Evolutionary conservation across 371 early-diverging fungal genomes (phyloP), one percentile per base, ranked within the genome.

Genomic region (Mortierella sp.): DNA sequence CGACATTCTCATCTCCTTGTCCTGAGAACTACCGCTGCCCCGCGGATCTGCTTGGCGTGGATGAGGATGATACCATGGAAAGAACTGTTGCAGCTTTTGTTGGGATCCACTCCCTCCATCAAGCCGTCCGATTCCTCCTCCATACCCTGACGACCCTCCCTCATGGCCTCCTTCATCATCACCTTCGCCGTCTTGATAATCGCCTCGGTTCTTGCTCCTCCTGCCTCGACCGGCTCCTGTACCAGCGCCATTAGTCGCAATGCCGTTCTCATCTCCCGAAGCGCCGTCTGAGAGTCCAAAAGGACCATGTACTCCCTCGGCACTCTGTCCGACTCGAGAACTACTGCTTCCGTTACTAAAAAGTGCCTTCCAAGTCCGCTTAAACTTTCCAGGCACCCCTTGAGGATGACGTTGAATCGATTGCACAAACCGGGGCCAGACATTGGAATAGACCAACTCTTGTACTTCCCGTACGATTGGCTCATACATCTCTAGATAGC

Each of bases 401-500:
- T 64, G 66, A 6, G 72, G 77, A 7, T 64, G 55, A 5, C 53
- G 43, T 45, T 77, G 77, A 15, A 77, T 51, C 26, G 68, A 69
- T 12, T 68, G 69, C 15, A 77, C 69, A 29, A 77, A 77, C 18
- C 72, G 59, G 0, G 72, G 77, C 77, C 77, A 77, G 23, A 77
- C 77, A 47, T 77, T 77, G 45, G 65, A 51, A 45, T 77, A 77
- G 23, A 77, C 72, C 43, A 77, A 44, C 51, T 77, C 72, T 19
- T 72, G 72, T 1, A 77, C 72, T 45, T 68, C 69, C 29, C 30
- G 55, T 28, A 72, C 68, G 0, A 77, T 57, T 5, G 77, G 72
- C 47, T 72, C 77, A 43, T 72, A 77, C 77, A 77, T 77, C 60
- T 77, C 77, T 18, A 77, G 56, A n/a, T 68, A 72, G 43, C 72